Percentiles rank a stretch among this genome's conserved stretches.
Evolutionary conservation across 2,329 filamentous ascomycete genomes (phyloP).

Genomic region (Colletotrichum navitas): DNA sequence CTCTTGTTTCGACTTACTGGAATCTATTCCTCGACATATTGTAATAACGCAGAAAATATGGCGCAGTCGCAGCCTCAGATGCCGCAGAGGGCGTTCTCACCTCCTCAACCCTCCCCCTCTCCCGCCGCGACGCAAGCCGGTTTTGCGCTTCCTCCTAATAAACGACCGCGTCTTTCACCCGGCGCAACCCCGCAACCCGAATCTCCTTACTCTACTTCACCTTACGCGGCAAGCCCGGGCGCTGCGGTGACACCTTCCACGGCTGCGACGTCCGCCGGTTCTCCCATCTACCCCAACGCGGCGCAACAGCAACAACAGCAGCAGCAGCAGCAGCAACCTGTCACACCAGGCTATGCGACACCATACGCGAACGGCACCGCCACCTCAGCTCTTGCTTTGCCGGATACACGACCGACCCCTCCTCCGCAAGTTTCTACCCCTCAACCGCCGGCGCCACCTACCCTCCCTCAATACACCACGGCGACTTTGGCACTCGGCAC

Average conservation of each 20-base stretch:
- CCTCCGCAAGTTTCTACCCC: conserved; percentile 44
- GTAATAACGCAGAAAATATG: conserved; percentile 55
- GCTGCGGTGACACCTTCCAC: conserved; percentile 56
- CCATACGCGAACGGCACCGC: conserved; percentile 56
- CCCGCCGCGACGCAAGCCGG: conserved; percentile 67
- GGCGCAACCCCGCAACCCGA: conserved; percentile 76
- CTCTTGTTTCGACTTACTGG: conserved; percentile 29
- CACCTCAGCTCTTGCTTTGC: conserved; percentile 44
- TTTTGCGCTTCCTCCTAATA: conserved; percentile 75
- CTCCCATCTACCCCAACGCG: conserved; percentile 50
- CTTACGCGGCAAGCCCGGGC: conserved; percentile 62
- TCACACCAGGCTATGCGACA: conserved; percentile 49
- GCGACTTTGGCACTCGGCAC: conserved; percentile 42
- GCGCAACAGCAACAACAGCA: conserved; percentile 26
- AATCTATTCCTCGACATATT: conserved; percentile 27
- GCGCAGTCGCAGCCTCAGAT: conserved; percentile 70
- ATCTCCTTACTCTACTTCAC: conserved; percentile 70
- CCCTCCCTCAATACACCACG: conserved; percentile 43
- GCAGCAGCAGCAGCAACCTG: conserved; percentile 44
- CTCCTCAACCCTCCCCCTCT: conserved; percentile 71
- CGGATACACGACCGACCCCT: conserved; percentile 43
- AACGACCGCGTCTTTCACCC: conserved; percentile 79
- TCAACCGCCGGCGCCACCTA: conserved; percentile 34
- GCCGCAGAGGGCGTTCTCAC: conserved; percentile 70
- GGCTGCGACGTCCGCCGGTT: conserved; percentile 51